Percentiles rank a stretch among this genome's conserved stretches.
These are phyloP conservation scores for Austroboletus novae-zelandiae DNA, from an alignment of 1,284 basidiomycete genomes.

Conservation along the genomic window DNA sequence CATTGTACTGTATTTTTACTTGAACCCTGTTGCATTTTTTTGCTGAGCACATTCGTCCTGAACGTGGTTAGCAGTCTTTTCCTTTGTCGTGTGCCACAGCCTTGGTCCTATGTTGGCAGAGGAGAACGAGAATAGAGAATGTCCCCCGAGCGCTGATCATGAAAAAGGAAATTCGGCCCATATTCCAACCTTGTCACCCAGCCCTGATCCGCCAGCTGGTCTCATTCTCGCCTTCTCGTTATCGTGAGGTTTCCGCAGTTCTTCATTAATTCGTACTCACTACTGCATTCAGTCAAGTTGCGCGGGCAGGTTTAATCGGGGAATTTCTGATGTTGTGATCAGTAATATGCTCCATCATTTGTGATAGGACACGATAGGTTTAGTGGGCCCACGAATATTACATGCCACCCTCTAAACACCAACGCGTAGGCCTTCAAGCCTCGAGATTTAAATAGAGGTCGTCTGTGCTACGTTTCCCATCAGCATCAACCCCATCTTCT, in stretches of 20 bases:
- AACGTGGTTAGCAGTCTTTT: slow-evolving; percentile 8
- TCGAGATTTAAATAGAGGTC: slow-evolving; percentile 21
- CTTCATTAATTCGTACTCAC: slow-evolving; percentile 29
- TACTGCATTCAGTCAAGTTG: slow-evolving; percentile 11
- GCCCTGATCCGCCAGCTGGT: slow-evolving; percentile 28
- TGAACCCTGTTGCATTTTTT: slow-evolving; percentile 4
- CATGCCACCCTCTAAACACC: slow-evolving; percentile 10
- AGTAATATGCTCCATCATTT: slow-evolving; percentile 7
- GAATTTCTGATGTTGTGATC: slow-evolving; percentile 13
- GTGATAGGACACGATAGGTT: slow-evolving; percentile 8
- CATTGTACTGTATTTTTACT: slow-evolving; percentile 31
- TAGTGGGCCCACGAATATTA: slow-evolving; percentile 1
- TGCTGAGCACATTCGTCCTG: slow-evolving; percentile 16
- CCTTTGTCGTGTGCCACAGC: slow-evolving; percentile 8
- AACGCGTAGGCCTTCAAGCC: slow-evolving; percentile 9
- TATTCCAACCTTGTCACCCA: slow-evolving; percentile 23
- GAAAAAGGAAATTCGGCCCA: slow-evolving; percentile 25
- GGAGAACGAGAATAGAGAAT: not conserved
- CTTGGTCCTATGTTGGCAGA: not conserved
- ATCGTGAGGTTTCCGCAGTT: slow-evolving; percentile 30
- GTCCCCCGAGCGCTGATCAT: slow-evolving; percentile 26
- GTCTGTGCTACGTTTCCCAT: slow-evolving; percentile 5
- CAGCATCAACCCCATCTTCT: slow-evolving; percentile 4
- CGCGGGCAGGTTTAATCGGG: slow-evolving; percentile 17
- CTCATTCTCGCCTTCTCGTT: slow-evolving; percentile 31